Evolutionary conservation across 75 land plant genomes (phyloP).

Genomic region (Cryptomeria japonica): DNA sequence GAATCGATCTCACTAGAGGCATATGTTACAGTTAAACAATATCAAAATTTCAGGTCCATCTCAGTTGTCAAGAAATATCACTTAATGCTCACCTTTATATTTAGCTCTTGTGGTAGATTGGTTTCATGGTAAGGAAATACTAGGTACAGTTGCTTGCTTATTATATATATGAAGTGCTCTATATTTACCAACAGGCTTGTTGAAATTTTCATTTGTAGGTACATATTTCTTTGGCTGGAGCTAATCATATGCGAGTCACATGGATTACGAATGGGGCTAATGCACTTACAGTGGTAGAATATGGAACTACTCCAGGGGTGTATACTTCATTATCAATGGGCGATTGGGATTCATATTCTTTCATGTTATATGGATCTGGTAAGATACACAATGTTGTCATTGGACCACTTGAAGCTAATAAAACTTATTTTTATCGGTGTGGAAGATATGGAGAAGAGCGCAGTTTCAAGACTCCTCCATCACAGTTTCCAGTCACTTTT

Average conservation of each 20-base stretch:
- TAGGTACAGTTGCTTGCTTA: background rate
- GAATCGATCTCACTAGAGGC: background rate
- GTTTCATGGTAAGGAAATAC: background rate
- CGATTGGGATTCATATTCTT: conserved; percentile 60
- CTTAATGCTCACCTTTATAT: background rate
- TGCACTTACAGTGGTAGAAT: conserved; percentile 68
- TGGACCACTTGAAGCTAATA: conserved; percentile 66
- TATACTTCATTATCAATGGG: conserved; percentile 53
- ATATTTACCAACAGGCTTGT: background rate
- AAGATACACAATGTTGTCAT: conserved; percentile 83
- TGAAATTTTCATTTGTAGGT: conserved; percentile 52
- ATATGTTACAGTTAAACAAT: background rate
- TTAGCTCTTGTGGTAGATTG: background rate
- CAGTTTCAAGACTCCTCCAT: conserved; percentile 81
- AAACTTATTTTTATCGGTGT: conserved; percentile 75
- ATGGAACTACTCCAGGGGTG: conserved; percentile 73
- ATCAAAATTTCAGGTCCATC: background rate
- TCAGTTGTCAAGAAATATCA: background rate
- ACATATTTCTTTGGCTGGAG: conserved; percentile 87
- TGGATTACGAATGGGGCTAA: conserved; percentile 64
- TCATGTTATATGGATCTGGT: conserved; percentile 73
- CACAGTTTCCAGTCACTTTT: conserved; percentile 73
- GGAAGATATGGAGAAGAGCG: conserved; percentile 72
- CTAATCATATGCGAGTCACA: conserved; percentile 69
- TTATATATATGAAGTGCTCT: background rate